Conservation (phyloP, 2,329 filamentous ascomycete species). For the Ophiosphaerella narmari region DNA sequence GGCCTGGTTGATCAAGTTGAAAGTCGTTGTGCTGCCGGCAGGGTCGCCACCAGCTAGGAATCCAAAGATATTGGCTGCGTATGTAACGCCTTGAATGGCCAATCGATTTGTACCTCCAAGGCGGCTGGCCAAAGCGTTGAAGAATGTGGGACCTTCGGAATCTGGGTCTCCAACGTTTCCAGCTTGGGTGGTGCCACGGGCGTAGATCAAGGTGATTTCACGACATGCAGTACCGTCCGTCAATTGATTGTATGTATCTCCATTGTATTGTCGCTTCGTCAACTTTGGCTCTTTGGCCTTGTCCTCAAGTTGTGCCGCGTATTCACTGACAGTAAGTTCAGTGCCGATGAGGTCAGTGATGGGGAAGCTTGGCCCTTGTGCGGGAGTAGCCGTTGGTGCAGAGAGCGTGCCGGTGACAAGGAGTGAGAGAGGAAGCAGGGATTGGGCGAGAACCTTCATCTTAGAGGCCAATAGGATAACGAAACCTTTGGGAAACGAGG, state of each 20-base stretch:
- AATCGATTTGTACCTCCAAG: slow-evolving; percentile 50
- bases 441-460: slow-evolving; percentile 24
- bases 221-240: slow-evolving; percentile 42
- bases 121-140: slow-evolving; percentile 48
- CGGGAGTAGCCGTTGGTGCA: slow-evolving; percentile 19
- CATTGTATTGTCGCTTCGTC: slow-evolving; percentile 14
- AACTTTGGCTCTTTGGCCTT: slow-evolving; percentile 9
- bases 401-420: slow-evolving; percentile 20
- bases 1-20: slow-evolving; percentile 35
- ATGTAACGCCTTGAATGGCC: slow-evolving; percentile 60
- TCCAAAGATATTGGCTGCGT: slow-evolving; percentile 50
- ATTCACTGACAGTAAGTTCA: slow-evolving; percentile 30
- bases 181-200: slow-evolving; percentile 58
- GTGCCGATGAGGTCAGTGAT: slow-evolving; percentile 31
- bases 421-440: slow-evolving; percentile 21
- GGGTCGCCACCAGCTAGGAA: slow-evolving; percentile 54
- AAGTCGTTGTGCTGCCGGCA: slow-evolving; percentile 50
- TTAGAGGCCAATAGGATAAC: slow-evolving; percentile 5
- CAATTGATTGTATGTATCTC: slow-evolving; percentile 3
- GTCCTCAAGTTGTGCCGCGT: slow-evolving; percentile 26
- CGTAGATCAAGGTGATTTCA: slow-evolving; percentile 58
- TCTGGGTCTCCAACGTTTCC: slow-evolving; percentile 56
- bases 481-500: neutral
- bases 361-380: slow-evolving; percentile 26
- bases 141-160: slow-evolving; percentile 54